Evolutionary conservation across 441 rosid genomes (phyloP).

Genomic region (Arabidopsis lyrata): DNA sequence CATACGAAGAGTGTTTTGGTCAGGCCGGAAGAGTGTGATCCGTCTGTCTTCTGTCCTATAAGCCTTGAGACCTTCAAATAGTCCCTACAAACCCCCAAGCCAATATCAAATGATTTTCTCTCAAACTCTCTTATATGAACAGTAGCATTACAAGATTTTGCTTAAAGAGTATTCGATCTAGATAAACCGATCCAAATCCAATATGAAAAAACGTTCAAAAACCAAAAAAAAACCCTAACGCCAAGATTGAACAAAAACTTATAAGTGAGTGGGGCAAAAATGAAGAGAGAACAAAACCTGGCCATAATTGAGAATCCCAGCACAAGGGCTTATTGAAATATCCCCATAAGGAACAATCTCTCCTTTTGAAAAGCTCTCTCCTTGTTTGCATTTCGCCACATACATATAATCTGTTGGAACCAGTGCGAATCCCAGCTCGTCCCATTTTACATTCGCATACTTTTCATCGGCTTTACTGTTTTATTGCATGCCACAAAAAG

Average conservation of each 20-base stretch:
- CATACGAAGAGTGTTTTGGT: conserved; percentile 58
- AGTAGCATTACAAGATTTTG: neutral
- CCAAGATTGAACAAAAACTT: too few relatives aligned
- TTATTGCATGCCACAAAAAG: too few relatives aligned
- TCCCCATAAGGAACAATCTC: conserved; percentile 53
- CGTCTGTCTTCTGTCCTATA: conserved; percentile 51
- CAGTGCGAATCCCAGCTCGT: conserved; percentile 54
- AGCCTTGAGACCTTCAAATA: conserved; percentile 47
- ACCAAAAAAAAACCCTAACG: too few relatives aligned
- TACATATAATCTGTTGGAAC: conserved; percentile 68
- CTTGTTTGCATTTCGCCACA: conserved; percentile 51
- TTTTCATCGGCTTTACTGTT: conserved; percentile 28
- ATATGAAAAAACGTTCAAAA: too few relatives aligned
- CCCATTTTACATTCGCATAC: conserved; percentile 56
- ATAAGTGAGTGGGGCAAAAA: too few relatives aligned
- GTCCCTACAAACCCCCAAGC: conserved; percentile 32
- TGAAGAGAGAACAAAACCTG: conserved; percentile 41
- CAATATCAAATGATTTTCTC: neutral
- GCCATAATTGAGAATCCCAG: conserved; percentile 66
- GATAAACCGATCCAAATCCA: too few relatives aligned
- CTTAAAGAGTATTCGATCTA: too few relatives aligned
- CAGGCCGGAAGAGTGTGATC: conserved; percentile 56
- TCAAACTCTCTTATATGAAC: neutral
- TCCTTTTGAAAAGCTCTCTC: conserved; percentile 52
- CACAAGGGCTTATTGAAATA: conserved; percentile 58